Base-by-base conservation (phyloP, 2,329 filamentous ascomycete genomes). In the Botryotinia globosa region DNA sequence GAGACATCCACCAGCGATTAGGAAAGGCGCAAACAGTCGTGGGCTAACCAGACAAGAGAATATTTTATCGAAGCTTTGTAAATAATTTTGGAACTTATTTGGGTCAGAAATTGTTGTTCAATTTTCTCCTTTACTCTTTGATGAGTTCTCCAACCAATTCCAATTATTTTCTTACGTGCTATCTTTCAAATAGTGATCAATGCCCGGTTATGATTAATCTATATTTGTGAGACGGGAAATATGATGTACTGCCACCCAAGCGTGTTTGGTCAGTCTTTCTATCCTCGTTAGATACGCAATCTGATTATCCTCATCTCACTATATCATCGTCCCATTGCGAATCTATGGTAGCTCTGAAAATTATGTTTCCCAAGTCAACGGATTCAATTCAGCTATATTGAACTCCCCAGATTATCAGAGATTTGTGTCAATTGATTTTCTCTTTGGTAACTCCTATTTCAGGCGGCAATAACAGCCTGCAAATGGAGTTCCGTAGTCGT, bases 101-200 rank as follows among this genome's bases (percentile, higher is more conserved):
- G 2, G 14, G 18, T 18, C 51, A 56, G 14, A 18, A 56, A 29
- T 56, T n/a, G 6, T 18, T 29, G 29, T 29, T 29, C 4, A 9
- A 29, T 3, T 18, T 54, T 8, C 6, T 29, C 14, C 25, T 29
- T 3, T 18, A 29, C 2, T 29, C 3, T 5, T 18, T 56, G 2
- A 9, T 16, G 18, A 7, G 1, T 29, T 2, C n/a, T 18, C n/a
- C 14, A 29, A 29, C 1, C 3, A 3, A 37, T 12, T 2, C 6
- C 32, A 14, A 16, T 4, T n/a, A 18, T n/a, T 39, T 32, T 39
- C 58, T 37, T 7, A 2, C 20, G 5, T 37, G 22, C 22, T 25
- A 8, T 61, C n/a, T 25, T 16, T 37, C 10, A 37, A 37, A 61
- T n/a, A 8, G 1, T 16, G 10, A 25, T 37, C 12, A 39, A 37